Percentiles rank a stretch among this genome's conserved stretches.
Evolutionary conservation across 2,329 filamentous ascomycete species (phyloP).

Genomic region (Purpureocillium lavendulum): DNA sequence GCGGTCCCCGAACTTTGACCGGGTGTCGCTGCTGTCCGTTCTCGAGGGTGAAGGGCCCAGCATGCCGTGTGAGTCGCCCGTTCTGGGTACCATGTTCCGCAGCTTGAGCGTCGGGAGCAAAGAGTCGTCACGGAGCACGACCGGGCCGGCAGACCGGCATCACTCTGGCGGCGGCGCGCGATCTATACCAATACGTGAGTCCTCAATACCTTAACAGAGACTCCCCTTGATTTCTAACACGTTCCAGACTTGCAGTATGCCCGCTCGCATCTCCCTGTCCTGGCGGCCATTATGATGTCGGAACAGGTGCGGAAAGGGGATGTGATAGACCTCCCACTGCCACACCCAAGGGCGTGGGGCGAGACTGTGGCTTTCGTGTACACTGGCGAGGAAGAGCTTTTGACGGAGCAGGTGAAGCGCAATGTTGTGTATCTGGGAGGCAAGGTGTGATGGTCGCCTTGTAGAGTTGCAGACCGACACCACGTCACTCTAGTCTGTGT

Average conservation of each 20-base stretch:
- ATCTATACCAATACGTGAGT: slow-evolving; percentile 9
- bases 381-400: slow-evolving; percentile 34
- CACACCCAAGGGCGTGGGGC: slow-evolving; percentile 46
- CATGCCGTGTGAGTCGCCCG: not conserved
- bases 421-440: slow-evolving; percentile 51
- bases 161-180: too few relatives aligned
- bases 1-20: slow-evolving; percentile 10
- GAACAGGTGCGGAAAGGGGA: slow-evolving; percentile 43
- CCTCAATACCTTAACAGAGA: not conserved
- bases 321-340: slow-evolving; percentile 48
- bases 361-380: slow-evolving; percentile 49
- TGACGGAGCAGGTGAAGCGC: slow-evolving; percentile 36
- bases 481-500: too few relatives aligned
- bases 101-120: not conserved
- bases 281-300: slow-evolving; percentile 47
- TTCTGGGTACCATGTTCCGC: not conserved
- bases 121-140: too few relatives aligned
- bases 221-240: not conserved
- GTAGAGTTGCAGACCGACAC: not conserved
- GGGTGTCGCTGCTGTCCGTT: slow-evolving; percentile 7
- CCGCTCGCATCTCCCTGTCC: slow-evolving; percentile 36
- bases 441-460: slow-evolving; percentile 19
- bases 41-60: not conserved
- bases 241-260: slow-evolving; percentile 20
- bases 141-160: too few relatives aligned